phyloP scores from a whole-genome alignment of 225 moss, liverwort and hornwort genomes.

The Asterella californica region DNA sequence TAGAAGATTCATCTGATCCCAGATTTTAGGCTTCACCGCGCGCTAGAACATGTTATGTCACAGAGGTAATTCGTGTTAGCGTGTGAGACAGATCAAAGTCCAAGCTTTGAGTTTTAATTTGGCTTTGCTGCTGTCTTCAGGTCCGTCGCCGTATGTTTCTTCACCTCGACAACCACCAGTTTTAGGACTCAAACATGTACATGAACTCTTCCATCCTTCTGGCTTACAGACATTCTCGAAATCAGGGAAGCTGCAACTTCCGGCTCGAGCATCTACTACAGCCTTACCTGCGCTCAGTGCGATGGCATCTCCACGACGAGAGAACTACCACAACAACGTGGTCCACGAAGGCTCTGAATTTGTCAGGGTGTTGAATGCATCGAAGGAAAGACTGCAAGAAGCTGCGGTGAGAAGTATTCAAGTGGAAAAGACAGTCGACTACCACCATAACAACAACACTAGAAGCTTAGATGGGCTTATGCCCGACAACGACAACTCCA shows the following conservation, averaged over 20 bases:
- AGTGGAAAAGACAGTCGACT: neutral
- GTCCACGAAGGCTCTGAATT: neutral
- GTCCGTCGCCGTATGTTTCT: neutral
- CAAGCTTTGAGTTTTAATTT: neutral
- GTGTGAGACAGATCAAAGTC: neutral
- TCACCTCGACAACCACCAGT: neutral
- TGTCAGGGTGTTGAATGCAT: constrained; percentile 6
- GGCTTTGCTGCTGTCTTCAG: neutral
- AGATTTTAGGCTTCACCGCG: neutral
- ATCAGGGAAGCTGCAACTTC: neutral
- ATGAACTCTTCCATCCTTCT: neutral
- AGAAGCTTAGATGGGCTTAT: neutral
- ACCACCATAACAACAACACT: neutral
- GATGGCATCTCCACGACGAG: neutral
- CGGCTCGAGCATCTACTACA: neutral
- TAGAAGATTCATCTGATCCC: neutral
- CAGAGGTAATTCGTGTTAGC: neutral
- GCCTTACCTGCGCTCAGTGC: neutral
- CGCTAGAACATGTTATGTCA: neutral
- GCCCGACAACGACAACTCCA: neutral
- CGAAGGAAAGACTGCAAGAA: neutral
- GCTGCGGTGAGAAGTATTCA: neutral
- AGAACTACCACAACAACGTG: too few relatives aligned
- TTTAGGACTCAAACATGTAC: neutral
- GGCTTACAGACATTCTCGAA: neutral